Evolutionary conservation across 139 green algal species (phyloP), one percentile per base, ranked within the genome.

Genomic region (Picochlorum costavermella): DNA sequence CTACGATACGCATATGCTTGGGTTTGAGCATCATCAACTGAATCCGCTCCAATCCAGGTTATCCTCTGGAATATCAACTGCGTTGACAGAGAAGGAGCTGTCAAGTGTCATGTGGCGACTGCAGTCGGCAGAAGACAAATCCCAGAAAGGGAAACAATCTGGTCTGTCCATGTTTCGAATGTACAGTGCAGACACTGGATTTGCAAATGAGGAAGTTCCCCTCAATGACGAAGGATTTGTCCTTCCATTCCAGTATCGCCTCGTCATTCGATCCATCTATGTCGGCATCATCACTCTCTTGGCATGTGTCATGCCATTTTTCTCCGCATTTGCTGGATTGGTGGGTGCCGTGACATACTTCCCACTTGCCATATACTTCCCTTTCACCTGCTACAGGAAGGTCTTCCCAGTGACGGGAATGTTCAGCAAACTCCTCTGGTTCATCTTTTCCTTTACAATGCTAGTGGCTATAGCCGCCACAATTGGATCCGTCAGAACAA

Each of bases 221-320:
- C 40, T 69, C 23, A 69, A 69, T 16, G 63, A 69, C 8, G 63
- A 69, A 0, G 23, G 25, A 20, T 53, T 48, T 30, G 20, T 31
- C 0, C 25, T 64, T 8, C 20, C 20, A 17, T 30, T 64, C 55
- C 25, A 46, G n/a, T 30, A 59, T 1, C n/a, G 28, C 23, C 10
- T 64, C 44, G 12, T 48, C 20, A 13, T n/a, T 6, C 49, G 71
- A 29, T 51, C 56, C 1, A 14, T 49, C 1, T 64, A 73, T 48
- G 71, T 77, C 20, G 28, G 45, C 9, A 3, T 73, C 1, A 57
- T 65, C 3, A 77, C 71, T 28, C 11, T 77, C 3, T 25, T 77
- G 3, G 65, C 49, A 25, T 59, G 71, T 2, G 5, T 77, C 1
- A 75, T 77, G 6, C 71, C 71, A 1, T 77, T 77, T 68, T 77